These are phyloP conservation scores for Triticum timopheevii DNA, from an alignment of 176 grass and related monocot species.

Conservation along the genomic window DNA sequence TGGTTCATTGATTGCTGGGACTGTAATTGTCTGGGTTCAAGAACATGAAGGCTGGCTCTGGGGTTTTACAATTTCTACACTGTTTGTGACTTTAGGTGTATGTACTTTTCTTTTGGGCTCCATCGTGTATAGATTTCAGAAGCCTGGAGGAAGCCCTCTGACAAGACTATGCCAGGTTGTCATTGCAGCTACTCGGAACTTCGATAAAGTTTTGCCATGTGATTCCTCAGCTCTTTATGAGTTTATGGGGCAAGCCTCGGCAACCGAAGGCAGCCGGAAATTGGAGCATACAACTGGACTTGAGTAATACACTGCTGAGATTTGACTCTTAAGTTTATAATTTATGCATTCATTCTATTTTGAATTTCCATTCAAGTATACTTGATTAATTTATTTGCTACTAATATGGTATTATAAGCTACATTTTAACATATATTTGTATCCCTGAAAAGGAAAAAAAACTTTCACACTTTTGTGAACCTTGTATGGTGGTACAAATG, in stretches of 20 bases:
- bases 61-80: conserved; percentile 58
- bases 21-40: conserved; percentile 73
- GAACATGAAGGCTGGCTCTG: conserved; percentile 74
- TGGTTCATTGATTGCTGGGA: conserved; percentile 62
- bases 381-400: background rate
- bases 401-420: background rate
- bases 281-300: conserved; percentile 49
- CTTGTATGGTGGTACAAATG: conserved; percentile 1
- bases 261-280: conserved; percentile 53
- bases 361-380: background rate
- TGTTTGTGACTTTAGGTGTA: conserved; percentile 58
- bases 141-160: conserved; percentile 80
- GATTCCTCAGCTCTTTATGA: conserved; percentile 78
- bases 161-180: conserved; percentile 66
- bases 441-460: background rate
- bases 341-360: background rate
- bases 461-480: background rate
- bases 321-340: background rate
- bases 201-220: conserved; percentile 43
- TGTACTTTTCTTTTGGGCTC: conserved; percentile 62
- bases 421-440: background rate
- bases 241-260: conserved; percentile 49
- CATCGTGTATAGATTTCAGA: conserved; percentile 76
- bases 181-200: conserved; percentile 55
- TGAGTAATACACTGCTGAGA: conserved; percentile 30